Base-by-base conservation (phyloP, 2,329 filamentous ascomycete species). In the Trematosphaeria pertusa region DNA sequence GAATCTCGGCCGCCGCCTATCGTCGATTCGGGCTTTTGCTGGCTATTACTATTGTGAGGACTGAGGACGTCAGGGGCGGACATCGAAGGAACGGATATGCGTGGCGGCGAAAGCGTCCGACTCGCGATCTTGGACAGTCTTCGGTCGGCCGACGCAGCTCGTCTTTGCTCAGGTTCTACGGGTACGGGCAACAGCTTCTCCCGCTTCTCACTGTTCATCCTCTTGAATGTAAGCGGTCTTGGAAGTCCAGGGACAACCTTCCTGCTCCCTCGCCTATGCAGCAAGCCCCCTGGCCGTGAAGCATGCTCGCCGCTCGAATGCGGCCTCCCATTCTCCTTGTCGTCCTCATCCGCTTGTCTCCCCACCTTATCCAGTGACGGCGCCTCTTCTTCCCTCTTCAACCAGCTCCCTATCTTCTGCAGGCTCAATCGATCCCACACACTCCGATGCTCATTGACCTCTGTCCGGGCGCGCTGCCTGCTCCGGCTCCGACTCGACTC, bases 151-250 rank as follows among this genome's bases (percentile, higher is more conserved):
- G 91, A 95, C n/a, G 85, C 76, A 12, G 89, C 85, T 63, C 91
- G 83, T 57, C 88, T 83, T 71, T 91, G 88, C 30, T 82, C 81
- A 19, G 79, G 73, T 22, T 84, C 82, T 5, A 83, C 81, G 37
- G 86, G 77, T 32, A 85, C 78, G 34, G 88, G 85, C 48, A 87
- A 78, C 43, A 96, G 78, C 62, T 85, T 87, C 59, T 88, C 84
- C 58, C 91, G 82, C 53, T 83, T 81, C 72, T 96, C 92, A 20
- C 90, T 93, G 67, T 88, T 83, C 70, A 93, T 90, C 61, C 91
- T 84, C 71, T 86, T 88, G 73, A 95, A 91, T 0, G 90, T 95
- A 60, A 87, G 84, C 4, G 86, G 78, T 37, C 90, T 83, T 30
- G 91, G 89, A 28, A 96, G 75, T 12, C 87, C 87, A 14, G 91